A percentile compares a stretch with the other conserved stretches of the same genome.
phyloP scores from a whole-genome alignment of 345 rosid genomes.

The Combretum micranthum region DNA sequence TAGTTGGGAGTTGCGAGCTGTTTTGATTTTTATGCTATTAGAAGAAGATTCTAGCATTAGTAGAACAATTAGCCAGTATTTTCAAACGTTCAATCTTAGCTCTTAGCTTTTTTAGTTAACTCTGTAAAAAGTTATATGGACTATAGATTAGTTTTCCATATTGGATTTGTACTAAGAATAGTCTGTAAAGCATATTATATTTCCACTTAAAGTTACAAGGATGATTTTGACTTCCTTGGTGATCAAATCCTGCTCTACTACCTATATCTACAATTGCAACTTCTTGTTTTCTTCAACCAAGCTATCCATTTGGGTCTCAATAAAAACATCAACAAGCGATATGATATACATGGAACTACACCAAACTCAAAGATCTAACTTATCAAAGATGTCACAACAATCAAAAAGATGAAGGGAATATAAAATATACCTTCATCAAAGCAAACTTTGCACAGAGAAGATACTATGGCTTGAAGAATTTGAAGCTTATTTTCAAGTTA shows the following conservation, averaged over 20 bases:
- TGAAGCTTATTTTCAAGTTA: conserved; percentile 84
- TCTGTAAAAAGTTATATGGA: conserved; percentile 31
- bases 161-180: neutral
- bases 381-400: too few species aligned
- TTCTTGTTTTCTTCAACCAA: conserved; percentile 32
- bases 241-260: too few species aligned
- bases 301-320: conserved; percentile 66
- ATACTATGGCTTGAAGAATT: conserved; percentile 73
- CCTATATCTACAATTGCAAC: too few species aligned
- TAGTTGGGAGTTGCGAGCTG: conserved; percentile 48
- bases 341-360: too few species aligned
- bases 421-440: conserved; percentile 47
- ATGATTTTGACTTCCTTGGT: conserved; percentile 41
- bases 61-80: conserved; percentile 54
- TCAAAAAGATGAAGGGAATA: neutral
- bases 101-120: conserved; percentile 71
- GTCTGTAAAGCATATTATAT: too few species aligned
- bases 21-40: conserved; percentile 60
- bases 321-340: too few species aligned
- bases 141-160: neutral
- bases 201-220: neutral
- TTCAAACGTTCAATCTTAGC: conserved; percentile 96
- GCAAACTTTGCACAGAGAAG: conserved; percentile 79
- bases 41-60: conserved; percentile 65
- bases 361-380: too few species aligned